A percentile compares a stretch with the other conserved stretches of the same genome.
These are phyloP conservation scores for Artemisia tridentata DNA, from an alignment of 129 eudicot species.

Conservation along the genomic window DNA sequence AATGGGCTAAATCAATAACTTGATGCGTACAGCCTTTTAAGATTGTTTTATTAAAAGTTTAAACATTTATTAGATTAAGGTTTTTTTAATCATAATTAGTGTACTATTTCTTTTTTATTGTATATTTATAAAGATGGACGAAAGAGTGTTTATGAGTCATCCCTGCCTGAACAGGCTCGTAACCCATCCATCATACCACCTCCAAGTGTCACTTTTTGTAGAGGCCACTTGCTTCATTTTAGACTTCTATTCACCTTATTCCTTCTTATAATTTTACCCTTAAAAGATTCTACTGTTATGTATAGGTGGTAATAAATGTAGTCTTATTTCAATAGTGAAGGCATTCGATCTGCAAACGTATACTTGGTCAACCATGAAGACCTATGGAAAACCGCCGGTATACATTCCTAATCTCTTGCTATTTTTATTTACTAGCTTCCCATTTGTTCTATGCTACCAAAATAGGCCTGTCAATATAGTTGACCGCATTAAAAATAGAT, in stretches of 20 bases:
- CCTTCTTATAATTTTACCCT: neutral
- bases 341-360: constrained; percentile 79
- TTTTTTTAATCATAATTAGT: no score
- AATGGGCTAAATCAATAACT: neutral
- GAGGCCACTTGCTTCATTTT: constrained; percentile 1
- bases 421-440: constrained; percentile 4
- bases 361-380: constrained; percentile 89
- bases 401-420: constrained; percentile 13
- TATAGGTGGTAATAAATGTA: neutral
- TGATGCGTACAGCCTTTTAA: neutral
- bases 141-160: neutral
- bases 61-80: no score
- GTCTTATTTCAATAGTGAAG: constrained; percentile 54
- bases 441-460: neutral
- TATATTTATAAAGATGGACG: neutral
- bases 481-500: neutral
- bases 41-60: no score
- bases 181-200: neutral
- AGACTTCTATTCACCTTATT: constrained; percentile 1
- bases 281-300: constrained; percentile 8
- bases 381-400: constrained; percentile 99
- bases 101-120: no score
- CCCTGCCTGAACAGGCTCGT: neutral
- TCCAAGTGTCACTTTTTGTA: no score
- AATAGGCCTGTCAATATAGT: neutral